Percentiles rank a stretch among this genome's conserved stretches.
These are phyloP conservation scores for Casuarina equisetifolia DNA, from an alignment of 306 rosid species.

Conservation along the genomic window DNA sequence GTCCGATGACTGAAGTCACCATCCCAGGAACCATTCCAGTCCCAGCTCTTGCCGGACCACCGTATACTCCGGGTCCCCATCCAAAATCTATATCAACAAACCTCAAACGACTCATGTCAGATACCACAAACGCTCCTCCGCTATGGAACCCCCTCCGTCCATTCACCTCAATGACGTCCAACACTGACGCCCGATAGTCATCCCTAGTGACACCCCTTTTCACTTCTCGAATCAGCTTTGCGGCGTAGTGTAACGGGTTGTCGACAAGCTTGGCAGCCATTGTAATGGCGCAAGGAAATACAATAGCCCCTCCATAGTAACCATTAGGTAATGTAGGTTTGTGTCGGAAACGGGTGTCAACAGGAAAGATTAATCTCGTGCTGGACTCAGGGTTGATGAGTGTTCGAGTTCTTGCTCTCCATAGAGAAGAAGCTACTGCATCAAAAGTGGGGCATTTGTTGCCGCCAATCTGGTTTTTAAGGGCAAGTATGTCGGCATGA, in stretches of 20 bases:
- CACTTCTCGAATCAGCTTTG: slow-evolving; percentile 20
- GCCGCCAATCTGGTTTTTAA: slow-evolving; percentile 7
- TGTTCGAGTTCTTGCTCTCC: slow-evolving; percentile 29
- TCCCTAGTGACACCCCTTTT: slow-evolving; percentile 2
- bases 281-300: slow-evolving; percentile 24
- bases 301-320: slow-evolving; percentile 25
- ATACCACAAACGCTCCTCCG: slow-evolving; percentile 27
- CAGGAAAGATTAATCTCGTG: slow-evolving; percentile 23
- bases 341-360: slow-evolving; percentile 18
- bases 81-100: slow-evolving; percentile 18
- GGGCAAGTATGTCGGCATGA: slow-evolving; percentile 4
- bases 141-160: slow-evolving; percentile 19
- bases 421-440: slow-evolving; percentile 16
- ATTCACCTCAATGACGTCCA: slow-evolving; percentile 28
- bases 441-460: slow-evolving; percentile 19
- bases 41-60: slow-evolving; percentile 28
- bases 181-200: slow-evolving; percentile 23
- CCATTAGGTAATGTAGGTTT: slow-evolving; percentile 16
- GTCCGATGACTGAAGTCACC: slow-evolving; percentile 20
- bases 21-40: slow-evolving; percentile 31
- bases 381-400: slow-evolving; percentile 8
- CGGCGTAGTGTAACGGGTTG: slow-evolving; percentile 9
- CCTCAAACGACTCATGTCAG: slow-evolving; percentile 26
- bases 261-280: slow-evolving; percentile 3
- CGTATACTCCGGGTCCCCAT: slow-evolving; percentile 16